These are phyloP conservation scores for Peronospora farinosa DNA, from an alignment of 352 stramenopile genomes.

Conservation along the genomic window DNA sequence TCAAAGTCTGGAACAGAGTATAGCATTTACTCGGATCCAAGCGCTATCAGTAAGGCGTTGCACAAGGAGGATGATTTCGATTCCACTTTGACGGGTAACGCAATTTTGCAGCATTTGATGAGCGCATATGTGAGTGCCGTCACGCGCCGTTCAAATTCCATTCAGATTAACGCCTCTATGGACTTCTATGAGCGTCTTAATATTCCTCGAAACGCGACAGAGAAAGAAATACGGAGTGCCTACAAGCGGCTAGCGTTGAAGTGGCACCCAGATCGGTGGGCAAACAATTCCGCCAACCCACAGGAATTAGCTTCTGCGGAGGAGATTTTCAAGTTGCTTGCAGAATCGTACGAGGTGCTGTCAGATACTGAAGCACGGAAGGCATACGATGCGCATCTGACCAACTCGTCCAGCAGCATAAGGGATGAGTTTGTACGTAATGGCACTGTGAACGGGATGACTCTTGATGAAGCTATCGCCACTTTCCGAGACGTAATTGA, in stretches of 20 bases:
- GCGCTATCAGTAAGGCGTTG: slow-evolving; percentile 35
- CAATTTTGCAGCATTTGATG: slow-evolving; percentile 80
- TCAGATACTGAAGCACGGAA: slow-evolving; percentile 55
- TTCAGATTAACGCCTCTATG: slow-evolving; percentile 79
- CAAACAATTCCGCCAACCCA: slow-evolving; percentile 34
- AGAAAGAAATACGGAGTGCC: slow-evolving; percentile 57
- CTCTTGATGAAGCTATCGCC: slow-evolving; percentile 73
- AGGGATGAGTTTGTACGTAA: slow-evolving; percentile 73
- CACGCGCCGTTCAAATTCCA: slow-evolving; percentile 63
- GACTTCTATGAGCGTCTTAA: slow-evolving; percentile 81
- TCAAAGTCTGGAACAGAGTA: slow-evolving; percentile 49
- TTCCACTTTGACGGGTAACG: slow-evolving; percentile 58
- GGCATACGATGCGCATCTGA: slow-evolving; percentile 59
- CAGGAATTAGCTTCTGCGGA: slow-evolving; percentile 65
- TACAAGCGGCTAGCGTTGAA: slow-evolving; percentile 79
- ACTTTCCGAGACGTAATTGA: slow-evolving; percentile 78
- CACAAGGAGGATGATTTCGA: slow-evolving; percentile 43
- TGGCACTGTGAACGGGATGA: slow-evolving; percentile 78
- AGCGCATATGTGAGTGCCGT: slow-evolving; percentile 70
- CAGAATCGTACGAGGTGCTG: slow-evolving; percentile 78
- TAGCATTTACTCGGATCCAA: slow-evolving; percentile 42
- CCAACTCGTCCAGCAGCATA: slow-evolving; percentile 33
- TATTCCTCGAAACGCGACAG: slow-evolving; percentile 56
- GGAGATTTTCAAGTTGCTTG: slow-evolving; percentile 77
- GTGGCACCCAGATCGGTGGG: slow-evolving; percentile 82